phyloP scores from a whole-genome alignment of 1,284 basidiomycete species.

The Spongiforma sp. region DNA sequence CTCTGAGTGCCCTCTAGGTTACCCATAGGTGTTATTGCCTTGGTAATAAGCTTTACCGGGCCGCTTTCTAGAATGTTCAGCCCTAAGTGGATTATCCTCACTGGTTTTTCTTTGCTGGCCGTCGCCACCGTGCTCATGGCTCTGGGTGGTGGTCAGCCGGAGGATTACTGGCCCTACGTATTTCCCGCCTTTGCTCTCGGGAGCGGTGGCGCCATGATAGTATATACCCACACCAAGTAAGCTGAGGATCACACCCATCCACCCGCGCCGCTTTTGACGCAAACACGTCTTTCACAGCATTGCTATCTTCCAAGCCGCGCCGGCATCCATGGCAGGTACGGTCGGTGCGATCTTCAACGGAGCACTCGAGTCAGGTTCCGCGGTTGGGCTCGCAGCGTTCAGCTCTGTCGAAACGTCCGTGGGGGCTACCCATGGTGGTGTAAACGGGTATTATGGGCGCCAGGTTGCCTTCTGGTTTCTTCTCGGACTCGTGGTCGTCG shows the following conservation, averaged over 20 bases:
- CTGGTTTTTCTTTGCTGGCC: slow-evolving; percentile 43
- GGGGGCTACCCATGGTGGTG: slow-evolving; percentile 38
- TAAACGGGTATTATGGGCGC: slow-evolving; percentile 44
- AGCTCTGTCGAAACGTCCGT: slow-evolving; percentile 54
- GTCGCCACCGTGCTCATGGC: slow-evolving; percentile 49
- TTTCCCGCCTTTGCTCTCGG: slow-evolving; percentile 56
- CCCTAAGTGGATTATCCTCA: slow-evolving; percentile 51
- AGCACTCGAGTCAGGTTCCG: slow-evolving; percentile 58
- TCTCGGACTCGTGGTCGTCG: slow-evolving; percentile 43
- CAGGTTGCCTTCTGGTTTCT: slow-evolving; percentile 57
- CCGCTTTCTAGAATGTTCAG: slow-evolving; percentile 43
- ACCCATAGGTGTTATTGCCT: slow-evolving; percentile 46
- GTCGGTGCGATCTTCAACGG: slow-evolving; percentile 62
- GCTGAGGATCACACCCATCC: too few species aligned
- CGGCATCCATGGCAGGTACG: slow-evolving; percentile 53
- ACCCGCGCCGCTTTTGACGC: too few species aligned
- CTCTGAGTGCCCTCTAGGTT: slow-evolving; percentile 37
- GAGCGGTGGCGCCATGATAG: slow-evolving; percentile 42
- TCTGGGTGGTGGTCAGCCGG: slow-evolving; percentile 42
- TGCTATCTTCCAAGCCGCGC: slow-evolving; percentile 54
- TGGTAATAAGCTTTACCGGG: slow-evolving; percentile 45
- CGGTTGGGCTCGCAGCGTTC: slow-evolving; percentile 52
- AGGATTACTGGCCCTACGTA: slow-evolving; percentile 50
- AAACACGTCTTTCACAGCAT: too few species aligned
- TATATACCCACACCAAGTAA: slow-evolving; percentile 44